Evolutionary conservation across 2,329 filamentous ascomycete genomes (phyloP).

Genomic region (Trichoderma afroharzianum): DNA sequence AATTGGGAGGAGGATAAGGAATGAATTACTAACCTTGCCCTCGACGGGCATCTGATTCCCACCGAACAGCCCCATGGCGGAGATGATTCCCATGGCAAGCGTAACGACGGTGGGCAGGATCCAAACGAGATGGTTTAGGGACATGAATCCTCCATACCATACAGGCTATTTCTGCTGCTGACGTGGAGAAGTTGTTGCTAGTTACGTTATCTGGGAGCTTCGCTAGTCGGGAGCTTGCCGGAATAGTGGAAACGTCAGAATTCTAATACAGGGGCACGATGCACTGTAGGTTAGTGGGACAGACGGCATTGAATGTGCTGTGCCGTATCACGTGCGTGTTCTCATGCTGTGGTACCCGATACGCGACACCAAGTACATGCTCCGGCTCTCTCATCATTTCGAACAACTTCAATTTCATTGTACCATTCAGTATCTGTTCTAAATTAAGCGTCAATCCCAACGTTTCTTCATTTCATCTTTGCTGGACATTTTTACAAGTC

Average conservation of each 20-base stretch:
- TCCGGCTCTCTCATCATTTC: neutral
- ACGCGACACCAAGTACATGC: neutral
- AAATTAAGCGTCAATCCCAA: neutral
- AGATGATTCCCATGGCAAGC: constrained; percentile 29
- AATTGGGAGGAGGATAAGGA: neutral
- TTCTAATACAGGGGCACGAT: neutral
- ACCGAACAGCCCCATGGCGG: constrained; percentile 64
- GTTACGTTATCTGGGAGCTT: neutral
- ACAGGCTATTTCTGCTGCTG: neutral
- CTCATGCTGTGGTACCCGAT: neutral
- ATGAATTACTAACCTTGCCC: constrained; percentile 62
- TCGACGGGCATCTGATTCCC: constrained; percentile 79
- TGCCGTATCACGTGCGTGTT: neutral
- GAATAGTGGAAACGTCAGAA: neutral
- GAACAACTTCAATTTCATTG: neutral
- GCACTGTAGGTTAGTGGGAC: neutral
- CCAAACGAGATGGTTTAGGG: constrained; percentile 19
- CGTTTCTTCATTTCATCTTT: neutral
- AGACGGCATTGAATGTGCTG: neutral
- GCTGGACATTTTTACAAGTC: neutral
- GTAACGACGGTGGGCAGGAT: constrained; percentile 32
- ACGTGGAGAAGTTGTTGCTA: neutral
- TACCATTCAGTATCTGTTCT: neutral
- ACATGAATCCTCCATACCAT: neutral
- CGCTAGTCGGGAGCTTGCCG: neutral